Base-by-base conservation (phyloP, 176 grass and related monocot genomes). In the Oryza australiensis region DNA sequence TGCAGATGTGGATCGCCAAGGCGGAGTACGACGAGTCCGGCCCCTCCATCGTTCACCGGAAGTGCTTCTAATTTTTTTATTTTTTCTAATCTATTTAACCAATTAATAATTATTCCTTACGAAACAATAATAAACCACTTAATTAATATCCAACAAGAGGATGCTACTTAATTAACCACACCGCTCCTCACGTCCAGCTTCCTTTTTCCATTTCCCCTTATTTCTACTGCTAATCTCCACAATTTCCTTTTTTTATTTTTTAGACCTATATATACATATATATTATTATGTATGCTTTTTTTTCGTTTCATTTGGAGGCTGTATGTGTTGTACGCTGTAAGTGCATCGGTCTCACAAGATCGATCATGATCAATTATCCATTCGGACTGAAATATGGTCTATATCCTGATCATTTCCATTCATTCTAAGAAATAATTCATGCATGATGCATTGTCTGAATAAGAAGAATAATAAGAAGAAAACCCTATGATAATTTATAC, bases 1-100 rank as follows among this genome's bases (percentile, higher is more conserved):
- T 55, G 18, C 18, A 91, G 88, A 90, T 90, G 88, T 90, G 88
- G 88, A 90, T 90, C 73, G 88, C 88, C n/a, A 89, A 89, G 83
- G 88, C 88, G 12, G 88, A 89, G 88, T 89, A 86, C 57, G 88
- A 89, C 74, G 88, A 89, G 42, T 89, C 88, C 7, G 88, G 88
- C 13, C 88, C 88, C 6, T 89, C 88, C 69, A 89, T 89, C 40
- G 88, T 89, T 33, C 88, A 89, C 88, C 82, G 88, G 30, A 89
- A 89, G 72, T 89, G 88, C 80, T 90, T 90, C 84, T 90, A 87
- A 86, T 59, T 51, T 60, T 30, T 26, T 46, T 15, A 4, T 20
- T 53, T 14, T 13, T 4, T 15, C 0, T 29, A 29, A 1, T 29
- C 16, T 16, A 3, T 16, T 16, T 16, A 49, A 43, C 45, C 45